A percentile compares a stretch with the other conserved stretches of the same genome.
phyloP scores from a whole-genome alignment of 768 basidiomycete species.

The Hygrophoropsis aurantiaca region DNA sequence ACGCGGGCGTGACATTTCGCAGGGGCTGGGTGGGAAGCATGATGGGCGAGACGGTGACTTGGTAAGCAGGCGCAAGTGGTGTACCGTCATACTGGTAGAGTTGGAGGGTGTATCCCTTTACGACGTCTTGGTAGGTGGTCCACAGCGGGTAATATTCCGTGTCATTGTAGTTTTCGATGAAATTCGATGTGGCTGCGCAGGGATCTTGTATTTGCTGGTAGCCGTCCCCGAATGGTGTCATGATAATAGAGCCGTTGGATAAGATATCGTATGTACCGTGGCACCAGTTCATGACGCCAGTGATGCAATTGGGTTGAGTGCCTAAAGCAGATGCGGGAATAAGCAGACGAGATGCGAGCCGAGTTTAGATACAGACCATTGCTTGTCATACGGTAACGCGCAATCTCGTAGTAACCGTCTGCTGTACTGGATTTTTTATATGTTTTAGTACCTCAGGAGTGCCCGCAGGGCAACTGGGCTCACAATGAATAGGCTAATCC shows the following conservation, averaged over 20 bases:
- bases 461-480: slow-evolving; percentile 25
- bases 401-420: slow-evolving; percentile 82
- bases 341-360: neutral
- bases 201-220: slow-evolving; percentile 95
- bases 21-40: slow-evolving; percentile 80
- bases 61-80: slow-evolving; percentile 71
- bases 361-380: slow-evolving; percentile 60
- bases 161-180: slow-evolving; percentile 80
- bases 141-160: slow-evolving; percentile 66
- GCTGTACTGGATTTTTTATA: slow-evolving; percentile 47
- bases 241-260: slow-evolving; percentile 76
- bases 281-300: slow-evolving; percentile 84
- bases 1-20: slow-evolving; percentile 47
- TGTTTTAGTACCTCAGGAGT: neutral
- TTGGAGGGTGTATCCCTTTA: slow-evolving; percentile 65
- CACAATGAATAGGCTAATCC: slow-evolving; percentile 91
- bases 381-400: slow-evolving; percentile 83
- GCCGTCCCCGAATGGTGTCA: slow-evolving; percentile 80
- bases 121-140: slow-evolving; percentile 71
- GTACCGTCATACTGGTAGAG: slow-evolving; percentile 78
- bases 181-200: slow-evolving; percentile 85
- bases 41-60: slow-evolving; percentile 67
- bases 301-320: slow-evolving; percentile 83
- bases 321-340: slow-evolving; percentile 43
- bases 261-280: slow-evolving; percentile 76